Evolutionary conservation across 371 early-diverging fungal genomes (phyloP), one percentile per base, ranked within the genome.

Genomic region (Haplosporangium sp.): DNA sequence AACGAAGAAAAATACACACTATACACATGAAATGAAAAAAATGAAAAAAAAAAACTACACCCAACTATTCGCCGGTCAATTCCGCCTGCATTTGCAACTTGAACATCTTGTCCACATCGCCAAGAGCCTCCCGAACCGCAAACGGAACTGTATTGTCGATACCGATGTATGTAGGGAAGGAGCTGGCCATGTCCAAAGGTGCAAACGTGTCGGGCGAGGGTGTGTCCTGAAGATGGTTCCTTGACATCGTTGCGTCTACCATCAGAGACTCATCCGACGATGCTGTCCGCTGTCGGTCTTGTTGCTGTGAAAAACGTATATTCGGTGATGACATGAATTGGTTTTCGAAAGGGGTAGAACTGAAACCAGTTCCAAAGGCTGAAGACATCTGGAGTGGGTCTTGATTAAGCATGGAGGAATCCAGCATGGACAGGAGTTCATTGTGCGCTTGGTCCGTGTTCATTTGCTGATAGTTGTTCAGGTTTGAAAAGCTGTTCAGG

Each of bases 361-460:
- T 20, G 13, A 57, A 42, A 10, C 63, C 70, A 14, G 70, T 54
- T 36, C 70, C 63, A 42, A 69, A 63, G 5, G 54, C 45, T 6
- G 71, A 70, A 2, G 71, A 64, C 59, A 59, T 58, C 29, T 29
- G 29, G 29, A 29, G 29, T 29, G 29, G 29, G 29, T 20, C 43
- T 43, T 68, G 69, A 23, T 57, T 65, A 53, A 79, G 57, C 53
- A 64, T 47, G 20, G 80, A 56, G 1, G 73, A 56, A 14, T 65
- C 64, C 58, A 79, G 51, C 52, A 79, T 69, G 40, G 80, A 73
- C 56, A 79, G 29, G 20, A 79, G 69, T 6, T 79, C 80, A 13
- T 69, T 64, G 41, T 79, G 80, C 1, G 69, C 73, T 23, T 73
- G 73, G 45, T 79, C 80, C n/a, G 80, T 73, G 55, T 79, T 79